Conservation (phyloP, 805 yeast genomes). For the Candida peoriensis region DNA sequence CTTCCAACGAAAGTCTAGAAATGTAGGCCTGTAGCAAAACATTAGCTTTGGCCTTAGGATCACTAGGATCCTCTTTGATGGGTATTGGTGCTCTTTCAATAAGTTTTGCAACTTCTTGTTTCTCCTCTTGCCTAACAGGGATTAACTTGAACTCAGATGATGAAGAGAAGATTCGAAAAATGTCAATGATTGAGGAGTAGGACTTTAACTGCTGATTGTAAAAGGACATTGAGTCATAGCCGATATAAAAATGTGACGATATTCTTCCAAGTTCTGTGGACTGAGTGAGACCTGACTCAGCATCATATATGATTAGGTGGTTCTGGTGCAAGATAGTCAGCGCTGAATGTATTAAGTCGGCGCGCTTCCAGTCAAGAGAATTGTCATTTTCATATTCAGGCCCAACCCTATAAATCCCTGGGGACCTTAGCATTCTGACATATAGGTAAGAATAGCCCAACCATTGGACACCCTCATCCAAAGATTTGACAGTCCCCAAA, state of each 20-base stretch:
- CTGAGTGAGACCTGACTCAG: conserved; percentile 39
- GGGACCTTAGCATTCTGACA: conserved; percentile 72
- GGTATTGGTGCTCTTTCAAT: conserved; percentile 82
- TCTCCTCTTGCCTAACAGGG: conserved; percentile 85
- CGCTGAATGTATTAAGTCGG: conserved; percentile 75
- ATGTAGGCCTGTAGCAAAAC: conserved; percentile 81
- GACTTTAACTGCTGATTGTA: conserved; percentile 63
- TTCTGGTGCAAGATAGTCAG: conserved; percentile 49
- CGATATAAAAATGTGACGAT: conserved; percentile 83
- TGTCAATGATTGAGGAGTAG: conserved; percentile 62
- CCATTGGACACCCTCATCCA: conserved; percentile 77
- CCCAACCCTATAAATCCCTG: conserved; percentile 72
- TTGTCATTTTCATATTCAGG: conserved; percentile 52
- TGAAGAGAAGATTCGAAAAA: conserved; percentile 68
- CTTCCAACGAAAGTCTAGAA: conserved; percentile 70
- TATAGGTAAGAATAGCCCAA: conserved; percentile 71
- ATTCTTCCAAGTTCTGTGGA: conserved; percentile 75
- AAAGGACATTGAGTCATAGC: conserved; percentile 62
- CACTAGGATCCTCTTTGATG: conserved; percentile 62
- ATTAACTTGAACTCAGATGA: conserved; percentile 84
- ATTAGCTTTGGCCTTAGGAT: conserved; percentile 73
- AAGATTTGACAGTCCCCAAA: conserved; percentile 53
- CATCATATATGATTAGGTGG: conserved; percentile 58
- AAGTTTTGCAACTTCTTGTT: conserved; percentile 61
- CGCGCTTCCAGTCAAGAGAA: conserved; percentile 45